Percentiles rank a stretch among this genome's conserved stretches.
Evolutionary conservation across 2,329 filamentous ascomycete species (phyloP).

Genomic region (Ophiostoma ips): DNA sequence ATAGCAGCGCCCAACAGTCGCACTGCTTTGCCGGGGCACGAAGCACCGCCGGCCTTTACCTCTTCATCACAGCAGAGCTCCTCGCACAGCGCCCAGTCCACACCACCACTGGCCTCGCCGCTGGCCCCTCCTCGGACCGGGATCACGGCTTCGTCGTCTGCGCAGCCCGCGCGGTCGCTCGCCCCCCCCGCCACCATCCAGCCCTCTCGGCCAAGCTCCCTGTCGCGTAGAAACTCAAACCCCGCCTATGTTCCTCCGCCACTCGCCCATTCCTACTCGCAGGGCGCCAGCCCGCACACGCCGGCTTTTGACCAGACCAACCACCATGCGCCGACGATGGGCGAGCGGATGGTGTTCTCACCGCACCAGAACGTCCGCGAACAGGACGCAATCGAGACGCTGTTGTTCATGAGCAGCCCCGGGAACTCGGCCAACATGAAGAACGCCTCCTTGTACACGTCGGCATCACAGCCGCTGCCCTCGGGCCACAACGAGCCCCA

Average conservation of each 20-base stretch:
- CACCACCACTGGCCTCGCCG: slow-evolving; percentile 8
- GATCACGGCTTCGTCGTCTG: slow-evolving; percentile 24
- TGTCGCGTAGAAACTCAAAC: slow-evolving; percentile 35
- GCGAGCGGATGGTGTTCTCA: slow-evolving; percentile 47
- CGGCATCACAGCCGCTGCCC: slow-evolving; percentile 23
- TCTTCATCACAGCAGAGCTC: not conserved
- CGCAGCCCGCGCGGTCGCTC: slow-evolving; percentile 20
- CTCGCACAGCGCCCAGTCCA: slow-evolving; percentile 5
- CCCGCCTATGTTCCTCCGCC: slow-evolving; percentile 31
- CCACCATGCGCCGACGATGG: slow-evolving; percentile 21
- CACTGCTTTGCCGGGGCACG: not conserved
- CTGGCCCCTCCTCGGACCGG: slow-evolving; percentile 13
- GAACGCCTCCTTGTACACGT: slow-evolving; percentile 34
- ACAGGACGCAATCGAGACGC: slow-evolving; percentile 66
- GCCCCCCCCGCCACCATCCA: slow-evolving; percentile 43
- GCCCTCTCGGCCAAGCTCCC: slow-evolving; percentile 28
- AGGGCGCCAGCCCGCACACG: slow-evolving; percentile 21
- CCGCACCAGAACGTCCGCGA: slow-evolving; percentile 58
- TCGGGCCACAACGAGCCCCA: slow-evolving; percentile 18
- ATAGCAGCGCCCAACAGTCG: not conserved
- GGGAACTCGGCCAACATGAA: slow-evolving; percentile 54
- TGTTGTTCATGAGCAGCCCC: slow-evolving; percentile 71
- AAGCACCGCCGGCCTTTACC: not conserved
- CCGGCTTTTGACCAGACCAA: slow-evolving; percentile 17
- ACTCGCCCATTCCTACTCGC: slow-evolving; percentile 34